Evolutionary conservation across 1,284 basidiomycete species (phyloP).

Genomic region (Pseudozyma hubeiensis): DNA sequence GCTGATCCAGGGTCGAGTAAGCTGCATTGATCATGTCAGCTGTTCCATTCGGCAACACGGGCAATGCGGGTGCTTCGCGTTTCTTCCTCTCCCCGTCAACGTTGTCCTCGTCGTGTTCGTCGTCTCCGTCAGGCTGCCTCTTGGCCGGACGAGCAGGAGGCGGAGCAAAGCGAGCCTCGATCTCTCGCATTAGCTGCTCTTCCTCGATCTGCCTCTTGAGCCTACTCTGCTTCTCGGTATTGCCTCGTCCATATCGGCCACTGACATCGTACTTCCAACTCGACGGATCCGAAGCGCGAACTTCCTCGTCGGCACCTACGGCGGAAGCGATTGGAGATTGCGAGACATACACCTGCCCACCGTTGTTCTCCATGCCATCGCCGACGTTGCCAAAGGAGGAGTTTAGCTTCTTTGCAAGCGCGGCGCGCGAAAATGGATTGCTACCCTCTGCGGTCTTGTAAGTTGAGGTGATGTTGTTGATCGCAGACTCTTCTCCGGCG

Average conservation of each 20-base stretch:
- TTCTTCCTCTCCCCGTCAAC: background rate
- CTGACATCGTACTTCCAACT: constrained; percentile 42
- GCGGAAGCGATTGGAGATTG: constrained; percentile 10
- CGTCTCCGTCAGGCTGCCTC: background rate
- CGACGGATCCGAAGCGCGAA: constrained; percentile 32
- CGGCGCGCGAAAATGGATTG: constrained; percentile 1
- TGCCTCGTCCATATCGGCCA: constrained; percentile 34
- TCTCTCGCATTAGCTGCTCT: constrained; percentile 29
- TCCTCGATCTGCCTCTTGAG: constrained; percentile 38
- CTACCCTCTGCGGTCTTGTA: constrained; percentile 1
- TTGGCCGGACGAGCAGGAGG: background rate
- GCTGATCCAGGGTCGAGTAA: constrained; percentile 36
- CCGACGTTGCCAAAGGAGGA: constrained; percentile 26
- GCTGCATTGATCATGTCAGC: constrained; percentile 42
- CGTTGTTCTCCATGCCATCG: constrained; percentile 45
- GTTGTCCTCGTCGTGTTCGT: background rate
- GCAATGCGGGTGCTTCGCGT: constrained; percentile 4
- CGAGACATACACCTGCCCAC: constrained; percentile 24
- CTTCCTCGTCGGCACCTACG: constrained; percentile 1
- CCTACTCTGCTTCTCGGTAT: constrained; percentile 29
- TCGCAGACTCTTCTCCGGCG: constrained; percentile 12
- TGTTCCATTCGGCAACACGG: constrained; percentile 28
- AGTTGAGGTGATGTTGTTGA: constrained; percentile 16
- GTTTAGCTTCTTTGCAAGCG: constrained; percentile 25
- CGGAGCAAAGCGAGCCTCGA: constrained; percentile 26